phyloP scores from a whole-genome alignment of 345 rosid genomes.

The Gossypium raimondii region DNA sequence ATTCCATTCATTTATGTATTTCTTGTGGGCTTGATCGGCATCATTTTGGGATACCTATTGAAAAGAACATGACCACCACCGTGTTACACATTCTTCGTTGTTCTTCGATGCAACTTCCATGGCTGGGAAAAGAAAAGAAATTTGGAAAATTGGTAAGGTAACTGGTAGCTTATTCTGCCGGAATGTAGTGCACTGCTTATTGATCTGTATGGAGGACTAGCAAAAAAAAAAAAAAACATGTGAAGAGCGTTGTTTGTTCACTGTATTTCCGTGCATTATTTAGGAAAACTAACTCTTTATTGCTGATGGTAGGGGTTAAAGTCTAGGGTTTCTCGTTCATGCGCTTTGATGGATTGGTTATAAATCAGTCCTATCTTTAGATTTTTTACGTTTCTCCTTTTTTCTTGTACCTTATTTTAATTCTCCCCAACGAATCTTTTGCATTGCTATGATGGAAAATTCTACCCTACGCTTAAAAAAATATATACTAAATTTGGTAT shows the following conservation, averaged over 20 bases:
- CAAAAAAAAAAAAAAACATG: not conserved
- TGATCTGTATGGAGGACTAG: not conserved
- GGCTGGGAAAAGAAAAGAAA: conserved; percentile 13
- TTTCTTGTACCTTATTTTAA: too few relatives aligned
- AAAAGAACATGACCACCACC: conserved; percentile 43
- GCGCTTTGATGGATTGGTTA: not conserved
- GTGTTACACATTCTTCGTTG: not conserved
- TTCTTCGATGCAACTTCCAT: not conserved
- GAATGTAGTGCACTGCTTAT: conserved; percentile 18
- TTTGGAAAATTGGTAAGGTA: conserved; percentile 15
- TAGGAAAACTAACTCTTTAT: not conserved
- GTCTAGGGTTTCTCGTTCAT: not conserved
- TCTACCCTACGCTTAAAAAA: too few relatives aligned
- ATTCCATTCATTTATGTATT: conserved; percentile 45
- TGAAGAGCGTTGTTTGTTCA: conserved; percentile 11
- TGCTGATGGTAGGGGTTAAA: not conserved
- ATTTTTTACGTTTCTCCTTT: too few relatives aligned
- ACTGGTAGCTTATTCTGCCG: conserved; percentile 16
- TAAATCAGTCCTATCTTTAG: not conserved
- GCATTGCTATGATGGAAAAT: too few relatives aligned
- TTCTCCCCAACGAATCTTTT: too few relatives aligned
- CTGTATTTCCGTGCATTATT: conserved; percentile 1
- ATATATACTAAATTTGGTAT: too few relatives aligned
- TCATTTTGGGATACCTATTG: conserved; percentile 71
- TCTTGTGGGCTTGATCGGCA: conserved; percentile 64